Conservation (phyloP, 2,329 filamentous ascomycete species). For the Penicillium janthinellum region DNA sequence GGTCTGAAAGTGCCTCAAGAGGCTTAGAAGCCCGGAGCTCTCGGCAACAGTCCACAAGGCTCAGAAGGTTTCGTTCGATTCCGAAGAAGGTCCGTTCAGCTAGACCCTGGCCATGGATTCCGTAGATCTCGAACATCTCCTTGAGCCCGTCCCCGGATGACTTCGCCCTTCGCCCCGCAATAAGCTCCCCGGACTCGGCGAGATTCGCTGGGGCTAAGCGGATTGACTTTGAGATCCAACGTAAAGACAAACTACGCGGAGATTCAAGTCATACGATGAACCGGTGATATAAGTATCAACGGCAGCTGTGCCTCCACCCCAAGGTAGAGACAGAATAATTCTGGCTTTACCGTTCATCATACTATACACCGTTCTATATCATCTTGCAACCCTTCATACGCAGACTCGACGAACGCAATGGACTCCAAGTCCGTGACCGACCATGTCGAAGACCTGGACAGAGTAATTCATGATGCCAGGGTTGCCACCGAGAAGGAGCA, state of each 20-base stretch:
- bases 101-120: not conserved
- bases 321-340: not conserved
- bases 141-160: not conserved
- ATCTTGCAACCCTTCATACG: not conserved
- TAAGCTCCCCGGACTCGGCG: not conserved
- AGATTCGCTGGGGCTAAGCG: not conserved
- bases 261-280: not conserved
- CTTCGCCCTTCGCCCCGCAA: not conserved
- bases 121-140: not conserved
- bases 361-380: not conserved
- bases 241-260: no score
- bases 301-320: not conserved
- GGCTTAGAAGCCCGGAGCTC: not conserved
- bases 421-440: not conserved
- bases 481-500: not conserved
- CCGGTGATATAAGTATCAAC: not conserved
- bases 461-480: not conserved
- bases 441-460: not conserved
- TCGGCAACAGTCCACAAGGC: not conserved
- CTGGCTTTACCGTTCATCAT: not conserved
- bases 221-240: not conserved
- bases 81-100: not conserved
- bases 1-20: not conserved
- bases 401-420: not conserved
- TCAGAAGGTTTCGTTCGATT: not conserved